phyloP scores from a whole-genome alignment of 208 protist genomes.

The Acanthamoeba lenticulata region DNA sequence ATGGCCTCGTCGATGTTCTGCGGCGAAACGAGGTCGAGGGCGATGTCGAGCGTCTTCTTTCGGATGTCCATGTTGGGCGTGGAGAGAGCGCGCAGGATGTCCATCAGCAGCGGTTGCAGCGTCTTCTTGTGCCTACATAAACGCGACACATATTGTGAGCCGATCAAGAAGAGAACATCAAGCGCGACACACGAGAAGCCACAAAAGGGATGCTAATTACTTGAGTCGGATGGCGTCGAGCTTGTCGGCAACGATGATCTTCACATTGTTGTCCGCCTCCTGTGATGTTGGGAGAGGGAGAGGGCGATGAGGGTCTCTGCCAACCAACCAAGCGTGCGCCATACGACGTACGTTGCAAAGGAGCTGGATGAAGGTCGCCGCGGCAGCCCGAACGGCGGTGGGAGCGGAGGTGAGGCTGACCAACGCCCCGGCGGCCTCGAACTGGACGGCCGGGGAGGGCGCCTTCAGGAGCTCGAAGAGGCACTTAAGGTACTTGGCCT shows the following conservation, averaged over 20 bases:
- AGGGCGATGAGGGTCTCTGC: background rate
- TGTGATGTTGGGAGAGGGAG: background rate
- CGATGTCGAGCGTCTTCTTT: conserved; percentile 92
- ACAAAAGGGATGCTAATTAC: background rate
- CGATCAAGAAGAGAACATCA: background rate
- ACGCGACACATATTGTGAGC: background rate
- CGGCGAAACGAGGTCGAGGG: conserved; percentile 92
- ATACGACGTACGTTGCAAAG: conserved; percentile 78
- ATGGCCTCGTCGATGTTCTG: conserved; percentile 94
- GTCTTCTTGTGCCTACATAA: conserved; percentile 84
- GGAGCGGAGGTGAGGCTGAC: conserved; percentile 95
- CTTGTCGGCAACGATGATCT: conserved; percentile 96
- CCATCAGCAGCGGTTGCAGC: conserved; percentile 95
- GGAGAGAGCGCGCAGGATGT: conserved; percentile 93
- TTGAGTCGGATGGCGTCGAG: conserved; percentile 92
- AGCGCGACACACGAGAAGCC: background rate
- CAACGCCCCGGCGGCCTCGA: conserved; percentile 95
- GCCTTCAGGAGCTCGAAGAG: conserved; percentile 96
- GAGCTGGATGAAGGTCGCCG: conserved; percentile 94
- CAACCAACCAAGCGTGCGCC: background rate
- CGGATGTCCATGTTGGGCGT: conserved; percentile 94
- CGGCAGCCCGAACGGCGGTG: conserved; percentile 94
- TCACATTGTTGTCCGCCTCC: conserved; percentile 98
- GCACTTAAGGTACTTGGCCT: conserved; percentile 94
- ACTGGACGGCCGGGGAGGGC: conserved; percentile 93